Base-by-base conservation (phyloP, 768 basidiomycete genomes). In the Lactarius sanguifluus region DNA sequence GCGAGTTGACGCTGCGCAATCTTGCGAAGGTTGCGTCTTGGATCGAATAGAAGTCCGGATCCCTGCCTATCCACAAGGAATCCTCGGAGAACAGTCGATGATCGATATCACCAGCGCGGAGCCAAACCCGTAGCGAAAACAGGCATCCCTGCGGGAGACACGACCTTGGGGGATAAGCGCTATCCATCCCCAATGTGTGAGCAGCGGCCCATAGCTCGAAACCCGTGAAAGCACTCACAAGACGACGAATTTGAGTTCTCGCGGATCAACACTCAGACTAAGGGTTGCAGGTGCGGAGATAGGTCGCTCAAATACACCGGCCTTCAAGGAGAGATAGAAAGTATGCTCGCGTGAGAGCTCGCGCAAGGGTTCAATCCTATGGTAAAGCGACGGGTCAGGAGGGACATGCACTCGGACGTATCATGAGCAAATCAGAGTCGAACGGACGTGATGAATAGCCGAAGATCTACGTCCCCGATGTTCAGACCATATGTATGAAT, bases 61-160 rank as follows among this genome's bases (percentile, higher is more conserved):
- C 86, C 71, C 79, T 84, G 20, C 85, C 87, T 15, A 89, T 76
- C 86, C 86, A 89, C 32, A 89, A 72, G 32, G 87, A 85, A 69
- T 87, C 85, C 23, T 85, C 85, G 41, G 81, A 81, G 70, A 90
- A 89, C 54, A 89, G 63, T 41, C 86, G 82, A 66, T 88, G 88
- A 64, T 89, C 85, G 43, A 85, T 75, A n/a, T 78, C 80, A 38
- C 81, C 81, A 6, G 80, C 80, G 16, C 84, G 80, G 54, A 89
- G 76, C 87, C 88, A 90, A 23, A 88, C 84, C 0, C 88, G 85
- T 25, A 88, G 76, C 18, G 83, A 81, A 76, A 79, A 84, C 3
- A 87, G 73, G 62, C 81, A 83, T 0, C 81, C 84, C n/a, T 76
- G 75, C 0, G 87, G 87, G 1, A 86, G 74, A 55, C 80, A 80